Base-by-base conservation (phyloP, 1,139 yeast species). In the Kodamaea derodonti region DNA sequence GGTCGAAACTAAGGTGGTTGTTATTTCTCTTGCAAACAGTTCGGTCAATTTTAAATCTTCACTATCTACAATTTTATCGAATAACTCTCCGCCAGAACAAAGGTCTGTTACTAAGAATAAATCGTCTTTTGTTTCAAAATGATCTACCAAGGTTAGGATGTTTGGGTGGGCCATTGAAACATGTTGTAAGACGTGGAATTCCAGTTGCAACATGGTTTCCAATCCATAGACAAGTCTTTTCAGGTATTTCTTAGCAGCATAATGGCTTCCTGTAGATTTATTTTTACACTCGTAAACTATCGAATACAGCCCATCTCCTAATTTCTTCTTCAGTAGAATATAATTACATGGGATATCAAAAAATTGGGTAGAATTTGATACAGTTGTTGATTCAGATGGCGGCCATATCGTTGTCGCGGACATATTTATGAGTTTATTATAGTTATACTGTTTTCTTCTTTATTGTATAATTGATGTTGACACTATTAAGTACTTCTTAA, bases 51-150 rank as follows among this genome's bases (percentile, higher is more conserved):
- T 48, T 2, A 45, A 41, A 22, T 69, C 57, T 25, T 75, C 78
- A 56, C 75, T 60, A 34, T 67, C 58, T 30, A 74, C 66, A 32
- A 84, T 76, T 29, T 78, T 58, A 43, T 77, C 78, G 51, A 79
- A 84, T 33, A 84, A 61, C 49, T 85, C 95, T 15, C 85, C 84
- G 13, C 86, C 86, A 27, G 60, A 58, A 22, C 87, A 85, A 34
- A 82, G 60, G 47, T 80, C 85, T 1, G 88, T 82, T 30, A 83
- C 75, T 34, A 83, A 58, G 38, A 76, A 82, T 24, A 81, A 58
- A 42, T 69, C 66, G 33, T 76, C 72, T 12, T 67, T 63, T 1
- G 90, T 82, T 51, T 83, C 88, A 52, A 83, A 83, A 52, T 75
- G 80, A 54, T 84, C 92, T 11, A 78, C 69, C 36, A 84, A 59